Evolutionary conservation across 2,329 filamentous ascomycete species (phyloP).

Genomic region (Neocucurbitaria cava): DNA sequence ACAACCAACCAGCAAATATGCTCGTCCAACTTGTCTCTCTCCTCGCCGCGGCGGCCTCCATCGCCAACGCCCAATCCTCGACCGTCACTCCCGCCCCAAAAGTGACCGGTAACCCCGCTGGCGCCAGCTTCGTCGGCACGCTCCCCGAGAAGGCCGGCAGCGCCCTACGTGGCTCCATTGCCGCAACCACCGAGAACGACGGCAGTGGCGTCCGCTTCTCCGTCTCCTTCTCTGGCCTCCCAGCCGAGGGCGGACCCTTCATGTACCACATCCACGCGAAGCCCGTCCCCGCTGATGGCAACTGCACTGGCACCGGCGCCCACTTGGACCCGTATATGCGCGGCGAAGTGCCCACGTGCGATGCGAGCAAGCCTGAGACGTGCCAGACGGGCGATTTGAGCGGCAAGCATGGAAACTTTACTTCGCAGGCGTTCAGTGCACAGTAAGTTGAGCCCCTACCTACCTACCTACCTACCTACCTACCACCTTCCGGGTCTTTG

Average conservation of each 20-base stretch:
- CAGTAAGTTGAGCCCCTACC: conserved; percentile 55
- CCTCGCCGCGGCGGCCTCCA: conserved; percentile 36
- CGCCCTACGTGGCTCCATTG: conserved; percentile 45
- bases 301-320: conserved; percentile 51
- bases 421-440: conserved; percentile 34
- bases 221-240: conserved; percentile 51
- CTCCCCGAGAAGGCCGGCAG: conserved; percentile 44
- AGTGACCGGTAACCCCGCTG: conserved; percentile 47
- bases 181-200: conserved; percentile 38
- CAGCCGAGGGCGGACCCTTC: conserved; percentile 53
- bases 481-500: no score
- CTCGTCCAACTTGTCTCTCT: conserved; percentile 36
- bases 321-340: conserved; percentile 54
- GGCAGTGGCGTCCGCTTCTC: conserved; percentile 51
- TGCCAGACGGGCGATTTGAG: conserved; percentile 56
- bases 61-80: conserved; percentile 38
- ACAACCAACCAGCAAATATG: conserved; percentile 34
- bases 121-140: conserved; percentile 48
- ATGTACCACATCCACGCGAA: conserved; percentile 56
- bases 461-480: no score
- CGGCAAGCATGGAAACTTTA: conserved; percentile 54
- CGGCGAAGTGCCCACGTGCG: conserved; percentile 48
- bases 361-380: conserved; percentile 43
- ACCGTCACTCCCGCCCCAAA: conserved; percentile 40
- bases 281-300: conserved; percentile 51